These are phyloP conservation scores for Begonia masoniana DNA, from an alignment of 306 rosid genomes.

Conservation along the genomic window DNA sequence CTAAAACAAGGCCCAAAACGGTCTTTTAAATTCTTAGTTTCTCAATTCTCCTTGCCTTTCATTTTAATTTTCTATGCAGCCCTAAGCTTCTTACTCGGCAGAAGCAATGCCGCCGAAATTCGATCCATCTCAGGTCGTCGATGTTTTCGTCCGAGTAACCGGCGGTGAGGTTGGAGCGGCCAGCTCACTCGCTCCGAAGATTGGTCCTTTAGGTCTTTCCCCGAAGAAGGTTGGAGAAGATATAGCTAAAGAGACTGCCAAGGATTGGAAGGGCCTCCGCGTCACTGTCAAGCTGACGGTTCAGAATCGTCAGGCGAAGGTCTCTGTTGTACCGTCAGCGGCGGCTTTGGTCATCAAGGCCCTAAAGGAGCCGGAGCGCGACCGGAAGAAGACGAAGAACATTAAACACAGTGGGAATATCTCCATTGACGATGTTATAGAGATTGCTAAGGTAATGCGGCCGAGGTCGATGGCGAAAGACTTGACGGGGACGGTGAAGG, in stretches of 20 bases:
- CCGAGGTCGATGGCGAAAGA: conserved; percentile 2
- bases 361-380: not conserved
- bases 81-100: not conserved
- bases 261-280: too few relatives aligned
- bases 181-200: not conserved
- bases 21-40: too few relatives aligned
- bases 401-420: not conserved
- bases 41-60: too few relatives aligned
- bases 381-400: not conserved
- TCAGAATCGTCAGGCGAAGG: too few relatives aligned
- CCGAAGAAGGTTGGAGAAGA: too few relatives aligned
- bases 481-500: not conserved
- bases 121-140: conserved; percentile 3
- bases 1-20: too few relatives aligned
- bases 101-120: not conserved
- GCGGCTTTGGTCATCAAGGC: not conserved
- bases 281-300: too few relatives aligned
- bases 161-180: not conserved
- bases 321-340: too few relatives aligned
- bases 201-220: too few relatives aligned
- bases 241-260: too few relatives aligned
- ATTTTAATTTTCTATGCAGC: too few relatives aligned
- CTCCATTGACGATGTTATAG: not conserved
- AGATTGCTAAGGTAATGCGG: not conserved
- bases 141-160: not conserved